These are phyloP conservation scores for Elasticomyces elasticus DNA, from an alignment of 495 filamentous ascomycete genomes.

Conservation along the genomic window DNA sequence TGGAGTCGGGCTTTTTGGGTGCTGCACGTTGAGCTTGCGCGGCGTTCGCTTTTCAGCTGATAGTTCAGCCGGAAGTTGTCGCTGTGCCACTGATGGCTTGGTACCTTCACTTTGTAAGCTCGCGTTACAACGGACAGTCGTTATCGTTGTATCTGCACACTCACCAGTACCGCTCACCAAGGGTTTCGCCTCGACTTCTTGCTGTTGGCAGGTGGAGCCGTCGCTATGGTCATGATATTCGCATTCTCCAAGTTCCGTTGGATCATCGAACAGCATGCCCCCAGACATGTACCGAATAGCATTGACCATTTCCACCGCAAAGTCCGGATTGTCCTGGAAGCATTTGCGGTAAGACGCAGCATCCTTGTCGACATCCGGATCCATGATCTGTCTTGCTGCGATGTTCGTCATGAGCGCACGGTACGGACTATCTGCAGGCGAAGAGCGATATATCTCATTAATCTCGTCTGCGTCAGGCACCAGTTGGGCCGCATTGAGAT, in stretches of 20 bases:
- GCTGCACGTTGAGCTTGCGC: slow-evolving; percentile 11
- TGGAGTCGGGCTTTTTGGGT: not conserved
- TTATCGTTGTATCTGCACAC: not conserved
- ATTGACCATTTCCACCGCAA: slow-evolving; percentile 40
- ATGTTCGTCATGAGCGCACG: slow-evolving; percentile 39
- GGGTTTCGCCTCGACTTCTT: slow-evolving; percentile 25
- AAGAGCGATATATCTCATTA: slow-evolving; percentile 37
- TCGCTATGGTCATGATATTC: slow-evolving; percentile 38
- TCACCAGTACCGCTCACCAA: slow-evolving; percentile 5
- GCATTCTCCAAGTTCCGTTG: slow-evolving; percentile 36
- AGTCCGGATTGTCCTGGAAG: slow-evolving; percentile 38
- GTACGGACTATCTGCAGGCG: slow-evolving; percentile 33
- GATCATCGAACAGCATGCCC: slow-evolving; percentile 38
- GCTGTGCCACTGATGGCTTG: not conserved
- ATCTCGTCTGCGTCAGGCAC: slow-evolving; percentile 43
- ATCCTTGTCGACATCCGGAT: slow-evolving; percentile 37
- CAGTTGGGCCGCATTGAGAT: slow-evolving; percentile 33
- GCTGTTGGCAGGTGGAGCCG: slow-evolving; percentile 30
- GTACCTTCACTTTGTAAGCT: slow-evolving; percentile 15
- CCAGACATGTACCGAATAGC: slow-evolving; percentile 39
- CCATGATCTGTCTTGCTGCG: slow-evolving; percentile 43
- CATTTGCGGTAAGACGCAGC: slow-evolving; percentile 35
- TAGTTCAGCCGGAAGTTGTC: slow-evolving; percentile 6
- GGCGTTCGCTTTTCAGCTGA: slow-evolving; percentile 16
- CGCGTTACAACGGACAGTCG: not conserved